Evolutionary conservation across 345 rosid genomes (phyloP), one percentile per base, ranked within the genome.

Genomic region (Lepidium didymum): DNA sequence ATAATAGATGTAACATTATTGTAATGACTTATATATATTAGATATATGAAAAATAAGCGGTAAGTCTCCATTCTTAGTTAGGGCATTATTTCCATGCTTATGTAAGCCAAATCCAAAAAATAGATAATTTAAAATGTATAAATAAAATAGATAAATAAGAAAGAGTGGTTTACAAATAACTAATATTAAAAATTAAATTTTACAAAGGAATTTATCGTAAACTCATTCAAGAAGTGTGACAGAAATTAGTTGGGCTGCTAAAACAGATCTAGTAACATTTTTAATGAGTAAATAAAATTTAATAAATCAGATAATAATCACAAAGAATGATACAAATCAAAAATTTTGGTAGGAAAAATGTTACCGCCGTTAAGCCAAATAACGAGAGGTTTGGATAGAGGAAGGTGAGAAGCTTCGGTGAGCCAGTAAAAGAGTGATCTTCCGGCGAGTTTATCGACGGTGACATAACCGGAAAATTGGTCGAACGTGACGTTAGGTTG

Each of bases 361-460:
- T n/a, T 34, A 87, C 99, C 99, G 84, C 99, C 99, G 70, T 94
- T 94, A 56, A 94, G 99, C 96, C 97, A 94, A 66, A 94, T 64
- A 8, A 94, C 96, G 50, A 91, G 70, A 52, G 99, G 97, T 73
- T 86, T 89, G 10, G 92, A 79, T 9, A 72, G 58, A 44, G 86
- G 93, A 10, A 65, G 16, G n/a, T 62, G 56, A 50, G 70, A 44
- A 61, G 96, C 83, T 75, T 94, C 99, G 12, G 97, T 84, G 15
- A 89, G 90, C 99, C 99, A 94, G 80, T 94, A 94, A 70, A 91
- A 94, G 73, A 94, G 90, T 45, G 97, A 91, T 76, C 96, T 83
- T 12, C 93, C 97, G 21, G 81, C 87, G 64, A 11, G 67, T 55
- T 73, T 63, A 76, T 85, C 78, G 29, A 89, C 96, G 21, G 90